Evolutionary conservation across 768 basidiomycete species (phyloP), one percentile per base, ranked within the genome.

Genomic region (Hygrophorus russula): DNA sequence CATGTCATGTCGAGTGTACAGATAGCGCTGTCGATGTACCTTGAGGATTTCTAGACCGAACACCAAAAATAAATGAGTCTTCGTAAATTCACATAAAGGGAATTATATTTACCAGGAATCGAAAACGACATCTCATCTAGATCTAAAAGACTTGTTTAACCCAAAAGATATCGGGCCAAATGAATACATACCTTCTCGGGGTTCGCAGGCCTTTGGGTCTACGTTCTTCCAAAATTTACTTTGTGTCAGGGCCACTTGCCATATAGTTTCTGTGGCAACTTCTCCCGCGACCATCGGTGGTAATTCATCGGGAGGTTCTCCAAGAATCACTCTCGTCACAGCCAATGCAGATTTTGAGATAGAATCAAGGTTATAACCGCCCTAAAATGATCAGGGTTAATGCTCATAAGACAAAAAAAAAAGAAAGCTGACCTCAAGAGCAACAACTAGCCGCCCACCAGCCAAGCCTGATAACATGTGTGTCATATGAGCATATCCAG

Each of bases 401-500:
- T 28, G 11, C 3, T 12, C 4, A 13, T 24, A 15, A 20, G 36
- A 20, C 4, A 9, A 20, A 11, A 7, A 27, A 41, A 32, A 2
- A 12, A 11, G 41, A 20, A n/a, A 29, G 45, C 66, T 38, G 45
- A 94, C 94, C 76, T 99, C 96, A 33, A 99, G 74, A 1, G 91
- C 93, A 24, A 94, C 90, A 9, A 94, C 88, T 12, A 99, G 53
- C 53, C 80, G 85, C 2, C 96, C 96, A 6, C 77, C 75, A 17
- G 94, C 94, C 13, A 99, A 69, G 15, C 83, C 78, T 32, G 80
- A 76, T 7, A 99, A 70, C 90, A 99, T 94, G 56, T 97, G 87
- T 5, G 96, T 96, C 93, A 99, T 98, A 53, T 98, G 96, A 0
- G 91, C 91, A 59, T 91, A 99, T 4, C 93, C 96, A 13, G 80